These are phyloP conservation scores for Scytalidium sp. DNA, from an alignment of 2,329 filamentous ascomycete species.

Conservation along the genomic window DNA sequence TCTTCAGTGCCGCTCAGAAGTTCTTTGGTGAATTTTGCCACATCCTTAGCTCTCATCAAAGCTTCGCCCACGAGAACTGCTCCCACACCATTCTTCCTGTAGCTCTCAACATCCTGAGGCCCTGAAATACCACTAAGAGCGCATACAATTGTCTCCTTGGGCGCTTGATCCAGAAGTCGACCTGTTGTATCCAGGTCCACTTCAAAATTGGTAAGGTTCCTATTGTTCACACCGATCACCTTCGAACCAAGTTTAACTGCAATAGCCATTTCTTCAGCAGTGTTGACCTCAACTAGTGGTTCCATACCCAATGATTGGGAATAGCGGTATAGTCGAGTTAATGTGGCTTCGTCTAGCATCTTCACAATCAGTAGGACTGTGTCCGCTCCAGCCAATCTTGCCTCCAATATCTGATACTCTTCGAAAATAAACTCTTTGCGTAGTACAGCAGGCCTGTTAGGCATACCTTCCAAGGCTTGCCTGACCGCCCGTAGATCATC, in stretches of 20 bases:
- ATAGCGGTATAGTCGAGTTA: constrained; percentile 82
- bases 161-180: constrained; percentile 81
- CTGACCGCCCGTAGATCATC: constrained; percentile 87
- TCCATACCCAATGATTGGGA: constrained; percentile 93
- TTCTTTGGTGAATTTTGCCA: constrained; percentile 76
- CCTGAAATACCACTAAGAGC: constrained; percentile 92
- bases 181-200: constrained; percentile 93
- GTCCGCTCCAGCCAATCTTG: constrained; percentile 86
- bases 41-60: constrained; percentile 87
- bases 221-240: constrained; percentile 96
- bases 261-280: constrained; percentile 83
- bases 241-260: constrained; percentile 84
- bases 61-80: constrained; percentile 94
- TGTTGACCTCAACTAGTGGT: constrained; percentile 95
- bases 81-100: constrained; percentile 84
- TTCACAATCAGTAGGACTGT: constrained; percentile 96
- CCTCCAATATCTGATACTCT: constrained; percentile 96
- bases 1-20: constrained; percentile 61
- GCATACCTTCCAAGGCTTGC: constrained; percentile 85
- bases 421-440: constrained; percentile 98
- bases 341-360: constrained; percentile 78
- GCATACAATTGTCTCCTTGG: constrained; percentile 82
- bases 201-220: constrained; percentile 93
- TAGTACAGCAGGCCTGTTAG: constrained; percentile 85
- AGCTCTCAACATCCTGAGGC: constrained; percentile 82